Conservation (phyloP, 768 basidiomycete species). For the Suillus spraguei region DNA sequence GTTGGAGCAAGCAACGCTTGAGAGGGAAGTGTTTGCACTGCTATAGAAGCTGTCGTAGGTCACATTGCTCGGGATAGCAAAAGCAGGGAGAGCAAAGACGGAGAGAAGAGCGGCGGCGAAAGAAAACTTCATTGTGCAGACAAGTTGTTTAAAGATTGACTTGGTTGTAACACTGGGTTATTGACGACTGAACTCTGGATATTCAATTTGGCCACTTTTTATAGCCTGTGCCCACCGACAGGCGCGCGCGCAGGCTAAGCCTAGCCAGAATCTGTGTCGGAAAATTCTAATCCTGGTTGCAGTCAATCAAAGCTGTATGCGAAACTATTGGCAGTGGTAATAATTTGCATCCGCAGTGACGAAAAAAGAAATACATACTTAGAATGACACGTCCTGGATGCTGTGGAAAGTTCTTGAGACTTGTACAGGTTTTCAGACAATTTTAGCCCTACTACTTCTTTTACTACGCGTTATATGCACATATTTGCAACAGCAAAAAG, state of each 20-base stretch:
- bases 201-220: neutral
- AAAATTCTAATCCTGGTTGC: too few relatives aligned
- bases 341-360: too few relatives aligned
- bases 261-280: neutral
- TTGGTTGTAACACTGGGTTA: neutral
- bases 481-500: too few relatives aligned
- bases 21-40: conserved; percentile 25
- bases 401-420: too few relatives aligned
- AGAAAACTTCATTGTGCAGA: conserved; percentile 38
- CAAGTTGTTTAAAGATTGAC: conserved; percentile 24
- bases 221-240: neutral
- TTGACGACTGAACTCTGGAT: conserved; percentile 1
- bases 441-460: too few relatives aligned
- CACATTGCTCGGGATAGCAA: conserved; percentile 20
- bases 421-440: too few relatives aligned
- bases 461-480: too few relatives aligned
- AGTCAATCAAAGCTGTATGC: too few relatives aligned
- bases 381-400: too few relatives aligned
- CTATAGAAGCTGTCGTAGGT: conserved; percentile 39
- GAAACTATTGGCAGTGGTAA: too few relatives aligned
- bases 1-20: conserved; percentile 37
- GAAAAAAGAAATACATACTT: too few relatives aligned
- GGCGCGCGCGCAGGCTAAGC: too few relatives aligned
- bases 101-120: conserved; percentile 14
- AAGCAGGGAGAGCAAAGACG: conserved; percentile 20